Conservation (phyloP, 2,329 filamentous ascomycete species). For the Fusarium kyushuense region DNA sequence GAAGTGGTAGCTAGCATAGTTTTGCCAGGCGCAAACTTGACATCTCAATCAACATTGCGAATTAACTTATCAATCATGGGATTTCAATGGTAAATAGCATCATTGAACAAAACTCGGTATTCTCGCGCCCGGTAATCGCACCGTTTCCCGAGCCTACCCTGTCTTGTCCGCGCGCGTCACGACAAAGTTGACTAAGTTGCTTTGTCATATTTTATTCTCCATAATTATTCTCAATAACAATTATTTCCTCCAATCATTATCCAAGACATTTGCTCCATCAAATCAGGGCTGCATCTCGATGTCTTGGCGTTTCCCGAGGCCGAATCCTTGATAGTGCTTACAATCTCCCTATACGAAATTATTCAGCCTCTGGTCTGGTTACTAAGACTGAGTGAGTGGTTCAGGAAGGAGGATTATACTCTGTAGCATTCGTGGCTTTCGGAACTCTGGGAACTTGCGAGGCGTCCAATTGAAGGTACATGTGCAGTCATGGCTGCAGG, state of each 20-base stretch:
- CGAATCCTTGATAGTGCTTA: slow-evolving; percentile 20
- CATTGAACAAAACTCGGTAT: neutral
- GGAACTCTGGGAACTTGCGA: neutral
- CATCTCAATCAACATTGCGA: rapidly evolving
- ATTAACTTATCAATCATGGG: rapidly evolving
- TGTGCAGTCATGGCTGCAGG: slow-evolving; percentile 4
- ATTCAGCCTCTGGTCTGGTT: slow-evolving; percentile 25
- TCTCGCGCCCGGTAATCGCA: slow-evolving; percentile 2
- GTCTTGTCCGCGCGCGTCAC: neutral
- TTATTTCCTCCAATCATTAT: neutral
- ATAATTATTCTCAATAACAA: slow-evolving; percentile 1
- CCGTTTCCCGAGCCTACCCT: slow-evolving; percentile 24
- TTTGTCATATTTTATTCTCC: slow-evolving; percentile 21
- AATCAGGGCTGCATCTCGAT: slow-evolving; percentile 19
- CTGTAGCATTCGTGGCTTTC: slow-evolving; percentile 7
- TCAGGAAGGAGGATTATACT: neutral
- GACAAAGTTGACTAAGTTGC: slow-evolving; percentile 6
- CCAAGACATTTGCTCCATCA: neutral
- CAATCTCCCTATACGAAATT: neutral
- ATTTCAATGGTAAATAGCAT: rapidly evolving
- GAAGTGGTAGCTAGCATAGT: neutral
- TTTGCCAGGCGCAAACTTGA: neutral
- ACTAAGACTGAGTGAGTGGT: slow-evolving; percentile 19
- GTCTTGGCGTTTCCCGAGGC: slow-evolving; percentile 45
- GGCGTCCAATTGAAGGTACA: slow-evolving; percentile 1